A percentile compares a stretch with the other conserved stretches of the same genome.
Evolutionary conservation across 805 yeast species (phyloP).

Genomic region (Candida verbasci): DNA sequence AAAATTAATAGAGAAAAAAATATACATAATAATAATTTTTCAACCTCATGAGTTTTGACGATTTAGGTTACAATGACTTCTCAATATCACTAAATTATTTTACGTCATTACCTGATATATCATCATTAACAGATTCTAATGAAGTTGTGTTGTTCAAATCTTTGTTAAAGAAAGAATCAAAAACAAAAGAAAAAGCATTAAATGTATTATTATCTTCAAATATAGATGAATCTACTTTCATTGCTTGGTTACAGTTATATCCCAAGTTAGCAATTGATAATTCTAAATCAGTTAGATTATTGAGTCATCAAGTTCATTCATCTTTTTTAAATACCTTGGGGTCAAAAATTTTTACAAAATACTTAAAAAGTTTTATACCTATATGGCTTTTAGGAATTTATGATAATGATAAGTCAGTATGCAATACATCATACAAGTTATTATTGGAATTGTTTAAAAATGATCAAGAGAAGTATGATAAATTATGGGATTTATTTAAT

Average conservation of each 20-base stretch:
- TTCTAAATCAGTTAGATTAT: conserved; percentile 57
- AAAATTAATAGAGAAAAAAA: neutral
- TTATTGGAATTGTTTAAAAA: conserved; percentile 54
- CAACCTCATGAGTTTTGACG: conserved; percentile 5
- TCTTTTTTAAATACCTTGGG: conserved; percentile 42
- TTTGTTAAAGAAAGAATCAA: conserved; percentile 70
- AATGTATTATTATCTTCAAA: conserved; percentile 36
- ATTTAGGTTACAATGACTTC: conserved; percentile 30
- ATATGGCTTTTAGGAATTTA: conserved; percentile 66
- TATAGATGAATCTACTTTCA: conserved; percentile 50
- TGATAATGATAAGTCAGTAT: conserved; percentile 65
- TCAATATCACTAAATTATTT: conserved; percentile 70
- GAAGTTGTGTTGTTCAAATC: conserved; percentile 69
- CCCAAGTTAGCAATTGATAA: conserved; percentile 74
- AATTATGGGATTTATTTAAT: conserved; percentile 58
- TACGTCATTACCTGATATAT: conserved; percentile 67
- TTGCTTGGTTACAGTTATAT: conserved; percentile 75
- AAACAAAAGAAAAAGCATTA: conserved; percentile 81
- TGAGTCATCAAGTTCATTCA: conserved; percentile 65
- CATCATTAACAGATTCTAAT: conserved; percentile 34
- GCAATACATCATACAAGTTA: conserved; percentile 43
- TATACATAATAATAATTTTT: neutral
- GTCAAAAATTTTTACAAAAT: conserved; percentile 55
- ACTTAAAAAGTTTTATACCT: conserved; percentile 68
- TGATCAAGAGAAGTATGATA: conserved; percentile 42